Evolutionary conservation across 768 basidiomycete genomes (phyloP), one percentile per base, ranked within the genome.

Genomic region (Lanmaoa rubissima): DNA sequence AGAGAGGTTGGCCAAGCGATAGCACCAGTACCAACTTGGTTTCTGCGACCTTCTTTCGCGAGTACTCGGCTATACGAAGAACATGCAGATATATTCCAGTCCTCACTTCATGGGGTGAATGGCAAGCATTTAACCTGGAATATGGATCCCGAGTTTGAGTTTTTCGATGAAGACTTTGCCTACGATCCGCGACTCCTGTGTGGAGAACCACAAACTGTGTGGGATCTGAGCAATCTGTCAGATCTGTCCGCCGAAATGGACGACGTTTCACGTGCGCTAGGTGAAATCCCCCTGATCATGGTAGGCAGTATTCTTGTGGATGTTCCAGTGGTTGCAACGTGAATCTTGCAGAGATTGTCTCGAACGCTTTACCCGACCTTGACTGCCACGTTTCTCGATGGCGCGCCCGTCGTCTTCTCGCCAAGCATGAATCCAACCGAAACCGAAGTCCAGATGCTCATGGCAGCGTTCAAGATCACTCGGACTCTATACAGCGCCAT

Each of bases 341-440:
- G 63, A 52, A 54, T 55, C 54, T 45, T 57, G 17, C 60, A 91
- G 89, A 82, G 81, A 69, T 75, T 97, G 28, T 83, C 88, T 54
- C 79, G 81, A 51, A 82, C 86, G 14, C 72, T 98, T n/a, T 84
- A 94, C 63, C 79, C 92, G 4, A 86, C 86, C 11, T 75, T 98
- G 12, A 75, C 93, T 2, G 86, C 92, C 21, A 86, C 90, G 2
- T 92, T 93, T 72, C 82, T 98, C 21, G 95, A 98, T 69, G 84
- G 84, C 61, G 92, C 92, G 5, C 92, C 95, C 2, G 68, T 82
- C 14, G 90, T 89, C 2, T 95, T 96, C 72, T 80, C 86, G 4
- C 88, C 90, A 0, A 81, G 79, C 60, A 73, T 73, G n/a, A 78
- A 65, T 32, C 82, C 85, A 2, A 70, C 82, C 13, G 85, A 86